These are phyloP conservation scores for Curvularia sp. DNA, from an alignment of 2,329 filamentous ascomycete genomes.

Conservation along the genomic window DNA sequence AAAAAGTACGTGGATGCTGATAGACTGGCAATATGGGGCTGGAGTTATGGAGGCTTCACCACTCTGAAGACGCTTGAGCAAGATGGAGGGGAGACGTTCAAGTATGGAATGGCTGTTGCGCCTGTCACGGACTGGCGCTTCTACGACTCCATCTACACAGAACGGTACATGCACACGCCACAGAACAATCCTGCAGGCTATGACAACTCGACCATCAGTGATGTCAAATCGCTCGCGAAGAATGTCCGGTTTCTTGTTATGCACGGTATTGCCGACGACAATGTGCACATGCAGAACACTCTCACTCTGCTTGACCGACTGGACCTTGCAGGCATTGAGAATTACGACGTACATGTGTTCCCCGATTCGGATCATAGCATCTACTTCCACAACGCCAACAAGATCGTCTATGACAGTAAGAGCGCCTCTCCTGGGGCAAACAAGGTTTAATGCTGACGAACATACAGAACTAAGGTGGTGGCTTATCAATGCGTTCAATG, in stretches of 20 bases:
- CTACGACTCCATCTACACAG: constrained; percentile 92
- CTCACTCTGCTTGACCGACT: constrained; percentile 85
- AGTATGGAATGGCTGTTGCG: constrained; percentile 97
- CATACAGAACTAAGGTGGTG: constrained; percentile 77
- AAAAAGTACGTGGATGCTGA: constrained; percentile 83
- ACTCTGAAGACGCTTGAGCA: constrained; percentile 93
- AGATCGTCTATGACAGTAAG: constrained; percentile 92
- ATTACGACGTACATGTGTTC: constrained; percentile 97
- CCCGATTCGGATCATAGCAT: constrained; percentile 96
- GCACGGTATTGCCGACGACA: constrained; percentile 96
- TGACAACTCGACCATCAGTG: constrained; percentile 73
- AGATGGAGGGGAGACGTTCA: constrained; percentile 88
- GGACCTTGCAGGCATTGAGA: constrained; percentile 80
- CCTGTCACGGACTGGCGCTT: constrained; percentile 98
- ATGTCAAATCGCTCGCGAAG: constrained; percentile 73
- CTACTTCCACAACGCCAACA: constrained; percentile 90
- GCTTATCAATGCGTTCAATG: constrained; percentile 97
- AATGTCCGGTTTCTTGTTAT: constrained; percentile 92
- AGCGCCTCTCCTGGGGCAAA: constrained; percentile 29
- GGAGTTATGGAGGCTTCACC: constrained; percentile 96
- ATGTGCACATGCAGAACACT: constrained; percentile 96
- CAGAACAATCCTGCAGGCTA: constrained; percentile 83
- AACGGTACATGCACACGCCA: constrained; percentile 96
- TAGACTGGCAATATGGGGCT: constrained; percentile 94
- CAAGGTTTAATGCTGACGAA: constrained; percentile 10